These are phyloP conservation scores for Albugo laibachii DNA, from an alignment of 352 stramenopile species.

Conservation along the genomic window DNA sequence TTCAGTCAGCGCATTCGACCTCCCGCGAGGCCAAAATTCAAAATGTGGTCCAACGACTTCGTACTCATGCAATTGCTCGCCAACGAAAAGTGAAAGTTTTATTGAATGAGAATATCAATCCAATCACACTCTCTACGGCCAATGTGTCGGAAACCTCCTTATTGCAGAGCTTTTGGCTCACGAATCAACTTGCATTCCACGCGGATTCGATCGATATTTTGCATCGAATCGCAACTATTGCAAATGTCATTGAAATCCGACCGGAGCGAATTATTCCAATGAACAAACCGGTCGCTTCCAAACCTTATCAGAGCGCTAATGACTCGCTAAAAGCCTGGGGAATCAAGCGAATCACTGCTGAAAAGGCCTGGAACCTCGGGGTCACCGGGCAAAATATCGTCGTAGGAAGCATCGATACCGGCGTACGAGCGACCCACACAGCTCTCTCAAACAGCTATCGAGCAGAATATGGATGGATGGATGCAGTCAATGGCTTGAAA, in stretches of 20 bases:
- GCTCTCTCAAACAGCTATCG: constrained; percentile 1
- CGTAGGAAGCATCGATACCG: constrained; percentile 9
- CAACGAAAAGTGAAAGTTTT: no score
- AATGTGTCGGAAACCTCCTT: no score
- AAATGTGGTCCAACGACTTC: no score
- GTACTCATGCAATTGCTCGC: no score
- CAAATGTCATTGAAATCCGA: constrained; percentile 2
- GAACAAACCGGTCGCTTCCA: not conserved
- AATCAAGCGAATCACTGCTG: constrained; percentile 1
- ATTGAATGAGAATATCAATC: no score
- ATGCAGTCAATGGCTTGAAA: constrained; percentile 12
- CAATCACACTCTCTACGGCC: no score
- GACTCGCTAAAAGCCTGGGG: not conserved
- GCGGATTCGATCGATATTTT: constrained; percentile 16
- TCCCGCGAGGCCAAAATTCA: no score
- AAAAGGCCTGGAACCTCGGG: not conserved
- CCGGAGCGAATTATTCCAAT: constrained; percentile 1
- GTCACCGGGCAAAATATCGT: constrained; percentile 3
- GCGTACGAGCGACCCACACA: constrained; percentile 3
- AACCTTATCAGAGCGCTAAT: no score
- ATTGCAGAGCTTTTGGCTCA: constrained; percentile 24
- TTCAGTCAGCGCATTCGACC: no score
- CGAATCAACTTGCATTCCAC: constrained; percentile 21
- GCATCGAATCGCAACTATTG: constrained; percentile 4
- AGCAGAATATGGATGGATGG: constrained; percentile 25